phyloP scores from a whole-genome alignment of 257 asterid species.

The Sherardia arvensis region DNA sequence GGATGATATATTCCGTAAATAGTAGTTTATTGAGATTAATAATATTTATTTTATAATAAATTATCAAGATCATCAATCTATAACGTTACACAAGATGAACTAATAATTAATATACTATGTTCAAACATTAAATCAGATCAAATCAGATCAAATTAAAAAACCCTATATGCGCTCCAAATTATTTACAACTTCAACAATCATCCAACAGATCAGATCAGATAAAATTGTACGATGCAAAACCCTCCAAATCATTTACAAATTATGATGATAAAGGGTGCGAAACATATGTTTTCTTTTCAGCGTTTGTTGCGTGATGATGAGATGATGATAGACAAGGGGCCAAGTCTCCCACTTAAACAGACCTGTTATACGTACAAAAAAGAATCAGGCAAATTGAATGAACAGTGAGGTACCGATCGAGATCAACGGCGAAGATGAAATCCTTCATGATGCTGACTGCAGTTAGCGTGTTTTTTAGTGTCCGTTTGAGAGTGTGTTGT shows the following conservation, averaged over 20 bases:
- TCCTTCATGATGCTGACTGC: constrained; percentile 6
- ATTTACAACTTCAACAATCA: too few species aligned
- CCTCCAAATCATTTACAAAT: too few species aligned
- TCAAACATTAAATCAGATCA: too few species aligned
- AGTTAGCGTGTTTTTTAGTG: constrained; percentile 6
- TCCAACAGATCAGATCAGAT: too few species aligned
- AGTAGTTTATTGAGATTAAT: too few species aligned
- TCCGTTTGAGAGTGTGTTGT: constrained; percentile 9
- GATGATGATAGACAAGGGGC: constrained; percentile 4
- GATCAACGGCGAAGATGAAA: constrained; percentile 12
- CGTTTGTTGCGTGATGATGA: neutral
- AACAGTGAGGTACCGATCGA: neutral
- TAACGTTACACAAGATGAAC: too few species aligned
- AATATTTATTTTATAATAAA: too few species aligned
- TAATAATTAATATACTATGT: too few species aligned
- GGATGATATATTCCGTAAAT: too few species aligned
- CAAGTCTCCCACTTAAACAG: neutral
- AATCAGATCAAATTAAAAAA: too few species aligned
- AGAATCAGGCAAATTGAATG: neutral
- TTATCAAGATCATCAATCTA: too few species aligned
- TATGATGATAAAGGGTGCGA: neutral
- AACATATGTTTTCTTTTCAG: neutral
- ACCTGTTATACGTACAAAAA: neutral
- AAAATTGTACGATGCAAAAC: neutral
- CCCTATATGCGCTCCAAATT: too few species aligned